Evolutionary conservation across 2,329 filamentous ascomycete genomes (phyloP), one percentile per base, ranked within the genome.

Genomic region (Diplodia intermedia): DNA sequence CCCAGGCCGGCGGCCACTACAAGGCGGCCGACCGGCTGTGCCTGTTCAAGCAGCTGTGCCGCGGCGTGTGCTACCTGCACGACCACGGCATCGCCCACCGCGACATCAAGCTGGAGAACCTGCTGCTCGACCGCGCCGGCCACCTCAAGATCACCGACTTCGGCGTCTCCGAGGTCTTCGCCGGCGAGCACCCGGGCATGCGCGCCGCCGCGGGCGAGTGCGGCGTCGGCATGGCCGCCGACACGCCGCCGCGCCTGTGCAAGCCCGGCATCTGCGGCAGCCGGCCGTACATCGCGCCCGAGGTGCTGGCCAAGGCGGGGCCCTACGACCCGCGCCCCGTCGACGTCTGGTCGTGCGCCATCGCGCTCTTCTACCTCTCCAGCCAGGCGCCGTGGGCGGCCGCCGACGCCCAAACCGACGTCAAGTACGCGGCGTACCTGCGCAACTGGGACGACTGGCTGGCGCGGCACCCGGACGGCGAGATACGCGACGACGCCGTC

Each of bases 121-220:
- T 96, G 29, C 85, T 97, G 38, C 85, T 97, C 69, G 91, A 89
- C 56, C 89, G 88, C 72, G 88, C 93, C 69, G 92, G 92, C 75
- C 90, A 92, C 77, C 84, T 97, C 67, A 97, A 97, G 81, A 94
- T 97, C 69, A 93, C 92, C 61, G 93, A 97, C 77, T 97, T 97
- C 80, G 93, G 93, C 65, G 91, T 94, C 15, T 93, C 92, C 0
- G 92, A 95, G 76, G 91, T 96, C 20, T 97, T 97, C 75, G 88
- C 86, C 66, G 93, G 92, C 49, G 77, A 89, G 62, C 92, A 96
- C 77, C 93, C 92, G 0, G 93, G 92, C 36, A 81, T 93, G 50
- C 86, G 91, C 69, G 88, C 90, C 73, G 86, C 91, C 14, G 88
- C 88, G 63, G 91, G 91, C 67, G 86, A 91, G 74, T 94, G 91